Percentiles rank a stretch among this genome's conserved stretches.
phyloP scores from a whole-genome alignment of 345 rosid species.

The Arabidopsis thaliana region DNA sequence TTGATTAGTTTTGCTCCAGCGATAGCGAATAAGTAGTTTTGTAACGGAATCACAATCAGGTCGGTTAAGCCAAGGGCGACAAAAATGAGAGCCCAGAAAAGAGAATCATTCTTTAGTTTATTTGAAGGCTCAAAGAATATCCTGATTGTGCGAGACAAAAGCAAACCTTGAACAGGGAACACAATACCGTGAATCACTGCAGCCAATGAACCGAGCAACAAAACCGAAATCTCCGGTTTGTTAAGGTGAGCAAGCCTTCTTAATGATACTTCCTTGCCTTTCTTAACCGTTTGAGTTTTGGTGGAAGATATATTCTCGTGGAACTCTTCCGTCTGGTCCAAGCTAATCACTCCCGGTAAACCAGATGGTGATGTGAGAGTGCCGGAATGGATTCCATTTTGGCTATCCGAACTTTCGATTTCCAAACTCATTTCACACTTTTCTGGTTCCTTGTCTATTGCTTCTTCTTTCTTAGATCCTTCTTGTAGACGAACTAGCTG shows the following conservation, averaged over 20 bases:
- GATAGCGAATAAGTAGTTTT: constrained; percentile 61
- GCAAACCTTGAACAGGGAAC: neutral
- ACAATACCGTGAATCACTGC: constrained; percentile 1
- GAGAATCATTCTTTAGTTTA: neutral
- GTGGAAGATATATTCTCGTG: neutral
- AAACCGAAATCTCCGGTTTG: neutral
- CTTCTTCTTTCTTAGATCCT: constrained; percentile 28
- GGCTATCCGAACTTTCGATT: neutral
- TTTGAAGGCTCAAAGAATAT: constrained; percentile 1
- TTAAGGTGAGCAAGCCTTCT: neutral
- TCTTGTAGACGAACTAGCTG: constrained; percentile 22
- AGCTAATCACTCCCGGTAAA: neutral
- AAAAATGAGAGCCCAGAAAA: neutral
- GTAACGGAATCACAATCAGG: constrained; percentile 45
- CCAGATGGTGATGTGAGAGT: neutral
- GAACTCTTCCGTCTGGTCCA: neutral
- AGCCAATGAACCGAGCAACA: constrained; percentile 1
- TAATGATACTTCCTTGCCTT: neutral
- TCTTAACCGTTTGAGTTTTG: neutral
- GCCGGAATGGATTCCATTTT: neutral
- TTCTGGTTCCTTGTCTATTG: neutral
- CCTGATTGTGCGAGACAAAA: neutral
- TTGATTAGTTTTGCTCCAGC: constrained; percentile 68
- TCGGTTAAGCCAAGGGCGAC: neutral
- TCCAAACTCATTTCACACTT: neutral